phyloP scores from a whole-genome alignment of 2,329 filamentous ascomycete species.

The Fusarium denticulatum region DNA sequence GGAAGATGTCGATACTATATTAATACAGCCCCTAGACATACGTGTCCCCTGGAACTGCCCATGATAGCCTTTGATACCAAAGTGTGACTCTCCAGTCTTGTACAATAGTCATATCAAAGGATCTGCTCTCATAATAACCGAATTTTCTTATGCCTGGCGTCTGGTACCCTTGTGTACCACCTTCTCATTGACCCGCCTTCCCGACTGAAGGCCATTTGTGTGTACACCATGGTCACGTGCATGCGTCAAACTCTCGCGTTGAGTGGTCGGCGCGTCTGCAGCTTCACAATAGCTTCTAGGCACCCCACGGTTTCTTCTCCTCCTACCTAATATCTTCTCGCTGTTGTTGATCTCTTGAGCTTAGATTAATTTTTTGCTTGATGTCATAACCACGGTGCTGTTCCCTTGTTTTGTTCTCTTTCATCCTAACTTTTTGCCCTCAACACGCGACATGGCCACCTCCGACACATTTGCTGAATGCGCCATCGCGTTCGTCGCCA shows the following conservation, averaged over 20 bases:
- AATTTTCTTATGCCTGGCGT: background rate
- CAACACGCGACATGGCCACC: conserved; percentile 42
- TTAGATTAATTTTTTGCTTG: background rate
- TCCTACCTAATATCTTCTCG: background rate
- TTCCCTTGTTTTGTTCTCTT: conserved; percentile 1
- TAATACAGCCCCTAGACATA: background rate
- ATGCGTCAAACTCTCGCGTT: conserved; percentile 50
- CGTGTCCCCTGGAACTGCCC: background rate
- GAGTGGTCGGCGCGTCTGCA: conserved; percentile 30
- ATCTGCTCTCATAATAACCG: background rate
- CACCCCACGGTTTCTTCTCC: conserved; percentile 21
- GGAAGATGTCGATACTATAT: background rate
- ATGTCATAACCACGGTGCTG: conserved; percentile 21
- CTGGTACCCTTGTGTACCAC: background rate
- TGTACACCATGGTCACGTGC: background rate
- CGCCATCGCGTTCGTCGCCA: conserved; percentile 58
- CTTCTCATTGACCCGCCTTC: background rate
- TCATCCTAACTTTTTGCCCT: conserved; percentile 1
- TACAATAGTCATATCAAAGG: background rate
- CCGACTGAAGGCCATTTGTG: background rate
- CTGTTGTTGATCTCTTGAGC: background rate
- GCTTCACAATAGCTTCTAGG: conserved; percentile 21
- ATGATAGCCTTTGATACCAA: background rate
- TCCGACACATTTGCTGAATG: conserved; percentile 54
- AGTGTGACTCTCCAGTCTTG: background rate